A percentile compares a stretch with the other conserved stretches of the same genome.
Evolutionary conservation across 371 early-diverging fungal species (phyloP).

Genomic region (Lichtheimia ornata): DNA sequence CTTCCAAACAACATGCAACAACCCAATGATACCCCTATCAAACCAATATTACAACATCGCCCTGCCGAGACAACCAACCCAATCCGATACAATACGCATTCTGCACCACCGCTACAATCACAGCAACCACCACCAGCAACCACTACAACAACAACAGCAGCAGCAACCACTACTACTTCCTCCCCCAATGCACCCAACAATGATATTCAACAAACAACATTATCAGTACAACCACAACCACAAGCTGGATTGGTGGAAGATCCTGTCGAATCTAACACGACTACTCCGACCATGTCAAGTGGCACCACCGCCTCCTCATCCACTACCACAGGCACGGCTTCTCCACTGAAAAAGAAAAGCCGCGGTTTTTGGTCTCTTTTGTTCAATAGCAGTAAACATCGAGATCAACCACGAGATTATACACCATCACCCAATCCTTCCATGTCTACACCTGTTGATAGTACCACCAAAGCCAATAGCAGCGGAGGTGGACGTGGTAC

Average conservation of each 20-base stretch:
- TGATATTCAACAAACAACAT: background rate
- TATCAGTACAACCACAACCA: background rate
- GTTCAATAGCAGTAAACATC: too few relatives aligned
- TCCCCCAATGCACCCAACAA: background rate
- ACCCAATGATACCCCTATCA: too few relatives aligned
- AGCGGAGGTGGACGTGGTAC: too few relatives aligned
- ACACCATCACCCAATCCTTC: background rate
- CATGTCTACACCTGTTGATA: background rate
- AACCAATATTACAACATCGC: too few relatives aligned
- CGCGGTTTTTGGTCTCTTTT: background rate
- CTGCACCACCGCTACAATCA: background rate
- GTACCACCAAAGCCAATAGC: too few relatives aligned
- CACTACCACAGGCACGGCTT: slow-evolving; percentile 2
- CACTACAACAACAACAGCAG: background rate
- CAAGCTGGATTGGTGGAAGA: background rate
- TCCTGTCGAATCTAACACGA: background rate
- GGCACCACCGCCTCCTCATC: slow-evolving; percentile 4
- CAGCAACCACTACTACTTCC: background rate
- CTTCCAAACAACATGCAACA: too few relatives aligned
- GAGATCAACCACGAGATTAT: too few relatives aligned
- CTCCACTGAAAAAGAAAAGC: slow-evolving; percentile 10
- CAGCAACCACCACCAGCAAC: background rate
- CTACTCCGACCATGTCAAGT: slow-evolving; percentile 7
- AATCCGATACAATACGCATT: background rate
- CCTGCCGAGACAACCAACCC: too few relatives aligned